Evolutionary conservation across 148 eudicot genomes (phyloP).

Genomic region (Chenopodium suecicum): DNA sequence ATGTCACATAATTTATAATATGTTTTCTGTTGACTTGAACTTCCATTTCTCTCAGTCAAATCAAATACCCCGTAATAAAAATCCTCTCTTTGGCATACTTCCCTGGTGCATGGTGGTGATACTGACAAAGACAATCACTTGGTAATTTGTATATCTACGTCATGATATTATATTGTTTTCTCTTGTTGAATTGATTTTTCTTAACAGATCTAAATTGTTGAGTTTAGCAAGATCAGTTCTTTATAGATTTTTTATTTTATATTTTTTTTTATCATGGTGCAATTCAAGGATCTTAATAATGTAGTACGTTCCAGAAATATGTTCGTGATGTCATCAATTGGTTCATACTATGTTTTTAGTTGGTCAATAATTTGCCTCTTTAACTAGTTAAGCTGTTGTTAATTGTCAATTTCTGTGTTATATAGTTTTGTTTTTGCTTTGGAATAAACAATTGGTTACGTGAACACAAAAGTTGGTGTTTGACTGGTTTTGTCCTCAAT

Average conservation of each 20-base stretch:
- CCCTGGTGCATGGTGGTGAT: neutral
- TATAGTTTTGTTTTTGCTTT: neutral
- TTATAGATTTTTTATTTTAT: neutral
- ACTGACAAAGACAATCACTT: neutral
- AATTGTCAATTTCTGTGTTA: neutral
- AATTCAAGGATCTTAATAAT: neutral
- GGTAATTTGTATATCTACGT: neutral
- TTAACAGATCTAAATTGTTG: neutral
- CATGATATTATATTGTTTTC: neutral
- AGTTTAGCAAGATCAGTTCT: neutral
- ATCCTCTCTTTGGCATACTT: neutral
- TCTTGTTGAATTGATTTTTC: slow-evolving; percentile 1
- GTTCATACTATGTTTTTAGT: neutral
- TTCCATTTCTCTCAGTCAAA: neutral
- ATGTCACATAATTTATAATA: too few species aligned
- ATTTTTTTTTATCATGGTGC: neutral
- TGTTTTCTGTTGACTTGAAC: neutral
- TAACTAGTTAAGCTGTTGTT: neutral
- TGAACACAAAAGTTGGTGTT: neutral
- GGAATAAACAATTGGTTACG: neutral
- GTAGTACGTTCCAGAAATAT: neutral
- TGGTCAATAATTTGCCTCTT: neutral
- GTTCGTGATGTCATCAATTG: neutral
- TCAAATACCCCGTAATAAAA: too few species aligned
- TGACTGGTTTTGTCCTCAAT: neutral